phyloP scores from a whole-genome alignment of 257 asterid genomes.

The Solanum tarijense region DNA sequence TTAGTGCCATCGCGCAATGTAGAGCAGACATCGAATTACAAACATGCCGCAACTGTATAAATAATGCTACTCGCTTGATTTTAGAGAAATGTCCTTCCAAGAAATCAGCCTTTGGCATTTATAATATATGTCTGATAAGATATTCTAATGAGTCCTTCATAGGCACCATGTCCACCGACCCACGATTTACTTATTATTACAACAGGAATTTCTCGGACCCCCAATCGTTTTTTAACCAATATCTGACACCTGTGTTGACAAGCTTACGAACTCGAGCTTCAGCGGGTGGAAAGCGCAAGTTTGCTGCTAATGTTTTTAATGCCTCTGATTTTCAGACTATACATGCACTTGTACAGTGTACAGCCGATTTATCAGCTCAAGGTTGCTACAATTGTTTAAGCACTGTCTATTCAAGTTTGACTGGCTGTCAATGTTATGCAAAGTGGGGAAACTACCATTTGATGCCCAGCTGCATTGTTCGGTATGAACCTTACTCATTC shows the following conservation, averaged over 20 bases:
- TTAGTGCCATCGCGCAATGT: slow-evolving; percentile 16
- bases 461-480: background rate
- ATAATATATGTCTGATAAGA: slow-evolving; percentile 5
- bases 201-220: background rate
- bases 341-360: background rate
- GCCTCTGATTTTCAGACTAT: background rate
- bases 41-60: slow-evolving; percentile 16
- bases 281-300: background rate
- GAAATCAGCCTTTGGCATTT: slow-evolving; percentile 9
- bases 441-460: background rate
- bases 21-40: slow-evolving; percentile 13
- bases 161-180: background rate
- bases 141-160: slow-evolving; percentile 12
- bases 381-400: background rate
- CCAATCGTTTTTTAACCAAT: background rate
- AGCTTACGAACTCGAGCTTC: background rate
- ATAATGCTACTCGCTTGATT: background rate
- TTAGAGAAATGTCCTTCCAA: slow-evolving; percentile 2
- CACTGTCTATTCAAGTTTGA: background rate
- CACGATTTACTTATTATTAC: background rate
- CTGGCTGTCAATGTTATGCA: background rate
- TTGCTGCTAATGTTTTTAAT: background rate
- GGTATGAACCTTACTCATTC: background rate
- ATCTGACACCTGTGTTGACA: background rate
- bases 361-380: background rate